Base-by-base conservation (phyloP, 441 rosid genomes). In the Populus hybrid region DNA sequence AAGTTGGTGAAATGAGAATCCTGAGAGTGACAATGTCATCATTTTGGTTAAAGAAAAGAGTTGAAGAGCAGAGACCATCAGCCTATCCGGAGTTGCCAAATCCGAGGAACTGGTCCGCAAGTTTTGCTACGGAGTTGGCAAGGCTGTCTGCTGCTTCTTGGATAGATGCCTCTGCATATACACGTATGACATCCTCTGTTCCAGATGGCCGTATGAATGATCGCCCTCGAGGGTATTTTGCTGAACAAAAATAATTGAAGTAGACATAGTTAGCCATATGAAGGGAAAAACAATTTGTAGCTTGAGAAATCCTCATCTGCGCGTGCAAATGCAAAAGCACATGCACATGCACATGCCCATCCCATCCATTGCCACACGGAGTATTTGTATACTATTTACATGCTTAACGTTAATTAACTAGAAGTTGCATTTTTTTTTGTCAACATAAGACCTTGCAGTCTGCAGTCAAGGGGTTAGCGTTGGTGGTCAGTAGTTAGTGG, bases 101-200 rank as follows among this genome's bases (percentile, higher is more conserved):
- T 75, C 91, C 95, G 20, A 91, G 87, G 78, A 85, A 85, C 76
- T 75, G 80, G 77, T 90, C 90, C 32, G 86, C 97, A 66, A 92
- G 85, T 83, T 86, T 80, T 59, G 93, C 92, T 26, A 92, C 92
- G 72, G 91, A 89, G 71, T 81, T 78, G 59, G 96, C 97, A 71
- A 96, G 90, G 79, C 85, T 82, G 77, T 92, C 97, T 21, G 93
- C 97, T 82, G 82, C 90, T 79, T 89, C 94, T 78, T 95, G 94
- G 2, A 90, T 90, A 14, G 95, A 87, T 36, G 99, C 98, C 84
- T 94, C 99, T 0, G 98, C 94, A 82, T 94, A 95, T 20, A 92
- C 95, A 23, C 97, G 94, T 70, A 92, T 78, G 23, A 94, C 97
- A 84, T 94, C 99, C 86, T 95, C 97, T 7, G 99, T 95, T 67